Evolutionary conservation across 352 stramenopile species (phyloP).

Genomic region (Globisporangium splendens): DNA sequence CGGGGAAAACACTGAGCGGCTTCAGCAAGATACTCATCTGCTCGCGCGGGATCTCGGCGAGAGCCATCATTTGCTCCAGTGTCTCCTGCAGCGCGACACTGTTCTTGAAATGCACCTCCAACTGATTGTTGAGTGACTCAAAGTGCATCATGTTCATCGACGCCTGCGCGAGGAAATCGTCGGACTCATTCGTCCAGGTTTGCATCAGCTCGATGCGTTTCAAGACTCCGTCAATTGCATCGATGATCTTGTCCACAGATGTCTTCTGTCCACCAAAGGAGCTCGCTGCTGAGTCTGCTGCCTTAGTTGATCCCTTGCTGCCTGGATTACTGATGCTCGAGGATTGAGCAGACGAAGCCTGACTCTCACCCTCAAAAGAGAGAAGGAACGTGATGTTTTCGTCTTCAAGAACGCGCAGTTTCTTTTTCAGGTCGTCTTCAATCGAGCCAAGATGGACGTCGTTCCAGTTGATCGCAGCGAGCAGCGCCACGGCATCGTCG

Average conservation of each 20-base stretch:
- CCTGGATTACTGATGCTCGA: neutral
- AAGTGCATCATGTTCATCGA: conserved; percentile 76
- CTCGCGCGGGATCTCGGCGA: conserved; percentile 54
- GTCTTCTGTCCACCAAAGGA: conserved; percentile 10
- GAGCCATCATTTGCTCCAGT: conserved; percentile 40
- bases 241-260: conserved; percentile 59
- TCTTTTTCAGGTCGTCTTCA: conserved; percentile 53
- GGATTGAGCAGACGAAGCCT: neutral
- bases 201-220: conserved; percentile 38
- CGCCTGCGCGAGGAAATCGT: conserved; percentile 51
- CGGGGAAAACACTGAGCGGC: conserved; percentile 43
- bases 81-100: conserved; percentile 57
- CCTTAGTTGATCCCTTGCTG: neutral
- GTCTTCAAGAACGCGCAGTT: conserved; percentile 57
- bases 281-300: neutral
- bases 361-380: conserved; percentile 43
- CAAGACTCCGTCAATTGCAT: conserved; percentile 49
- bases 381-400: conserved; percentile 77
- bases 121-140: conserved; percentile 73
- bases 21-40: conserved; percentile 52
- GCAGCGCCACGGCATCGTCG: conserved; percentile 43
- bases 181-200: conserved; percentile 59
- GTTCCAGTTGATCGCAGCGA: conserved; percentile 58
- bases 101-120: conserved; percentile 83
- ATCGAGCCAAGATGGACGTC: conserved; percentile 42